Percentiles rank a stretch among this genome's conserved stretches.
These are phyloP conservation scores for Uronychia binucleata DNA, from an alignment of 73 alveolate species.

Conservation along the genomic window DNA sequence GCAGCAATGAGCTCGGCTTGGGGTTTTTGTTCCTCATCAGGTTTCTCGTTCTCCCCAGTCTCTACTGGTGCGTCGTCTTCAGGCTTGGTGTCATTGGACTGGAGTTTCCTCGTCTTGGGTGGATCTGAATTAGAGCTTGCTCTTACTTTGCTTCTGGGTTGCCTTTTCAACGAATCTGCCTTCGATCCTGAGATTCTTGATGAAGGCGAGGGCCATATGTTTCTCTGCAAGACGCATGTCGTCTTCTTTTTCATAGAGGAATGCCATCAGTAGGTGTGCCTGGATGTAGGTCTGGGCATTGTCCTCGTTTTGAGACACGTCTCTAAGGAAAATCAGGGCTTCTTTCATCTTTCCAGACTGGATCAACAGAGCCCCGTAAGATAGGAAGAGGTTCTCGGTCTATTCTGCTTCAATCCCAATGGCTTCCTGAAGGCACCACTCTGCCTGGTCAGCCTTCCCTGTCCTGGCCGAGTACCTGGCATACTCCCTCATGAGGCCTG, in stretches of 20 bases:
- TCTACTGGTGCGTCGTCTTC: conserved; percentile 55
- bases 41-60: conserved; percentile 22
- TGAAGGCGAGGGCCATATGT: conserved; percentile 56
- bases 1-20: background rate
- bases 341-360: conserved; percentile 56
- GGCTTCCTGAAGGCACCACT: conserved; percentile 72
- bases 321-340: conserved; percentile 67
- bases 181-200: conserved; percentile 62
- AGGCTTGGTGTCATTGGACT: conserved; percentile 27
- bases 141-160: conserved; percentile 16
- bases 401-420: conserved; percentile 58
- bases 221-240: conserved; percentile 68
- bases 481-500: conserved; percentile 64
- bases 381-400: conserved; percentile 33
- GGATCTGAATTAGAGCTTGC: too few species aligned
- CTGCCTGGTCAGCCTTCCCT: conserved; percentile 76
- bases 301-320: conserved; percentile 56
- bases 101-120: conserved; percentile 45
- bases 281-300: conserved; percentile 31
- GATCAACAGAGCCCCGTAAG: conserved; percentile 64
- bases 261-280: conserved; percentile 59
- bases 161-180: conserved; percentile 59
- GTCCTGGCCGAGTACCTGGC: conserved; percentile 75
- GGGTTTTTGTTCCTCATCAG: conserved; percentile 1
- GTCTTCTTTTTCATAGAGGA: conserved; percentile 48